These are phyloP conservation scores for Takashimella tepidaria DNA, from an alignment of 1,284 basidiomycete genomes.

Conservation along the genomic window DNA sequence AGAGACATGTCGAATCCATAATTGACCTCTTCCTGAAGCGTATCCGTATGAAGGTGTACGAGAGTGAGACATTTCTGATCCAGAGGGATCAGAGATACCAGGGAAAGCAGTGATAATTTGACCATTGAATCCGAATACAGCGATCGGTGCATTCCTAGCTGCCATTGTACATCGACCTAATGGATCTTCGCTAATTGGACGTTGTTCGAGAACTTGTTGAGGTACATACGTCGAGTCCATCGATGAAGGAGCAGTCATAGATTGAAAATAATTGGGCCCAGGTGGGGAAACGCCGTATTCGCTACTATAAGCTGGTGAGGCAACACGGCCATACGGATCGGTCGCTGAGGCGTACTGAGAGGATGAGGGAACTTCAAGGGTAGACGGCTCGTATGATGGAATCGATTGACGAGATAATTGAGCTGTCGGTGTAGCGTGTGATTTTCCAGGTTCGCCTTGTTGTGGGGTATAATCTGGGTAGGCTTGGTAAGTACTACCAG, in stretches of 20 bases:
- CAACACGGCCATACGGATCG: conserved; percentile 19
- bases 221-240: conserved; percentile 59
- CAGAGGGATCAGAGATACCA: conserved; percentile 61
- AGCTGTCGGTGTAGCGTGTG: background rate
- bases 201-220: conserved; percentile 49
- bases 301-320: conserved; percentile 20
- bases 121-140: conserved; percentile 86
- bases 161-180: conserved; percentile 64
- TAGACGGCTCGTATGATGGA: background rate
- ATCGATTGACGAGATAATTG: background rate
- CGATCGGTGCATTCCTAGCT: conserved; percentile 60
- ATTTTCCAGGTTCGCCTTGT: background rate
- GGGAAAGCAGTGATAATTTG: conserved; percentile 82
- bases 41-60: conserved; percentile 51
- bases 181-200: conserved; percentile 60
- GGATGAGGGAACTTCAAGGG: background rate
- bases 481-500: background rate
- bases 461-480: background rate
- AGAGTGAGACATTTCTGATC: conserved; percentile 70
- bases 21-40: conserved; percentile 58
- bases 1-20: conserved; percentile 64
- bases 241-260: conserved; percentile 65
- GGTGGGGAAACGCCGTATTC: conserved; percentile 27
- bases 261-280: conserved; percentile 48
- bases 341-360: conserved; percentile 10